phyloP scores from a whole-genome alignment of 148 eudicot genomes.

The Salicornia ramosissima region DNA sequence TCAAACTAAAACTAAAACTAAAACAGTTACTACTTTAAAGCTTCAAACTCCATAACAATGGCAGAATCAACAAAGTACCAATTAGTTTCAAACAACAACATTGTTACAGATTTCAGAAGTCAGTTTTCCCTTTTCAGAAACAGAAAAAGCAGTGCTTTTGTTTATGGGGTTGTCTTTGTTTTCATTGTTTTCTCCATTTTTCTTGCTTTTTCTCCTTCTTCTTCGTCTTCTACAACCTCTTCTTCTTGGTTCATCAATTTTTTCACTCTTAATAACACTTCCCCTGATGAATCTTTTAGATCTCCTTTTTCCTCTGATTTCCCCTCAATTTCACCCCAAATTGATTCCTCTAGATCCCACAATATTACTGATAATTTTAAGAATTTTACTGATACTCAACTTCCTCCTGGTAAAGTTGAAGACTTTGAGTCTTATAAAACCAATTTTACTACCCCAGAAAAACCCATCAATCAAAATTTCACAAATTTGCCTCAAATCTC shows the following conservation, averaged over 20 bases:
- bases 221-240: constrained; percentile 48
- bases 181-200: constrained; percentile 58
- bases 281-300: constrained; percentile 48
- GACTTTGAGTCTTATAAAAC: constrained; percentile 9
- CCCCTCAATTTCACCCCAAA: constrained; percentile 29
- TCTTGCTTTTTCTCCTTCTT: constrained; percentile 56
- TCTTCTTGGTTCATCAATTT: constrained; percentile 62
- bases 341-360: constrained; percentile 32
- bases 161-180: constrained; percentile 46
- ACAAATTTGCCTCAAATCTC: constrained; percentile 7
- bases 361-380: no score
- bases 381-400: constrained; percentile 13
- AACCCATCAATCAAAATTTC: background rate
- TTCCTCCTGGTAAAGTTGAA: constrained; percentile 29
- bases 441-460: background rate
- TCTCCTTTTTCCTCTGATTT: constrained; percentile 41
- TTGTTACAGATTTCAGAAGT: constrained; percentile 46
- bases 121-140: constrained; percentile 41
- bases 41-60: constrained; percentile 5
- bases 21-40: background rate
- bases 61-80: constrained; percentile 65
- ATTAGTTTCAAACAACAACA: constrained; percentile 35
- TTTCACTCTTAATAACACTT: constrained; percentile 43
- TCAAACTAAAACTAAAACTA: background rate
- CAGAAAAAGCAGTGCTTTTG: constrained; percentile 35